phyloP scores from a whole-genome alignment of 208 protist genomes.

The Kentomonas sorsogonicus region DNA sequence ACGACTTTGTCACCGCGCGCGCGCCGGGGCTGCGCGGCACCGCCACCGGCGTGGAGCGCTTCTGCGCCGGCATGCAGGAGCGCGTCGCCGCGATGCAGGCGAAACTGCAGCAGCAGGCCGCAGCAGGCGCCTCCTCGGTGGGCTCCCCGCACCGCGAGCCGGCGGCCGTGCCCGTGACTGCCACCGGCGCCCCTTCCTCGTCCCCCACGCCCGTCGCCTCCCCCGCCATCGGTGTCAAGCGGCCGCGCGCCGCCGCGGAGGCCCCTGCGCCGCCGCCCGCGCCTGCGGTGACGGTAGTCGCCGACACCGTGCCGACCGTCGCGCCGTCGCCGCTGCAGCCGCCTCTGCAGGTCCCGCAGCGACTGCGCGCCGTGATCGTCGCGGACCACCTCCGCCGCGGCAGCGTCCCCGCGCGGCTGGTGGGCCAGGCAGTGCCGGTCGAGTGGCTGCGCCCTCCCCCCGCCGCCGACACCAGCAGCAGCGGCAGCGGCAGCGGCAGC shows the following conservation, averaged over 20 bases:
- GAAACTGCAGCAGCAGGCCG: not conserved
- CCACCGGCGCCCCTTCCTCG: too few species aligned
- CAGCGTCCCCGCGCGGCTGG: slow-evolving; percentile 44
- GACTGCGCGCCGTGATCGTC: slow-evolving; percentile 42
- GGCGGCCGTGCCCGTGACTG: not conserved
- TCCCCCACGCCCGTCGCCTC: too few species aligned
- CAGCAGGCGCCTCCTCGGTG: not conserved
- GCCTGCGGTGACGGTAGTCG: slow-evolving; percentile 1
- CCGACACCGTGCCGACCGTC: slow-evolving; percentile 5
- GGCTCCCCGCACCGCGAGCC: not conserved
- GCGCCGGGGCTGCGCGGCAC: slow-evolving; percentile 53
- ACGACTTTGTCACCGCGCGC: slow-evolving; percentile 72
- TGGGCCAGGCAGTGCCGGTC: slow-evolving; percentile 21
- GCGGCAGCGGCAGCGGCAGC: not conserved
- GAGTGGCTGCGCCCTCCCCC: slow-evolving; percentile 20
- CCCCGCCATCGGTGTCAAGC: too few species aligned
- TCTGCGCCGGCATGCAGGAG: not conserved
- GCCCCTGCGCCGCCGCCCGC: not conserved
- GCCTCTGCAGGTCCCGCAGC: slow-evolving; percentile 36
- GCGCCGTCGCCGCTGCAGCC: slow-evolving; percentile 65
- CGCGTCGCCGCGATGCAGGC: not conserved
- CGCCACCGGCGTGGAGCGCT: slow-evolving; percentile 31
- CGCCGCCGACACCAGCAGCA: not conserved
- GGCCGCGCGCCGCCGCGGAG: not conserved
- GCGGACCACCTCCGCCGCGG: slow-evolving; percentile 57